Evolutionary conservation across 2,329 filamentous ascomycete species (phyloP).

Genomic region (Penicillium oxalicum): DNA sequence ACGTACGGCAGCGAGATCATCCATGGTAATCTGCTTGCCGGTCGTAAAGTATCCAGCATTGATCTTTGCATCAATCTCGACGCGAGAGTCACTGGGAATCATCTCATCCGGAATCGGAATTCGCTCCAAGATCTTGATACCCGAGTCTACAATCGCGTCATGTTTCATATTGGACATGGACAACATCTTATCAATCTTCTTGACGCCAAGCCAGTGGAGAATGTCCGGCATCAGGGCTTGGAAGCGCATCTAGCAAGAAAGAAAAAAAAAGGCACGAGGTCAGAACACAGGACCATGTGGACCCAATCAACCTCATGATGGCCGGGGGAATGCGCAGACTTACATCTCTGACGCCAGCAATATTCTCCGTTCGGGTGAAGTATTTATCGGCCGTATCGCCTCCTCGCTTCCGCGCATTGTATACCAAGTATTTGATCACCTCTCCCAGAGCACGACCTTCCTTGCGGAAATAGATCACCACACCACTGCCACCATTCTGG

Average conservation of each 20-base stretch:
- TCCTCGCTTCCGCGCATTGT: constrained; percentile 44
- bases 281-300: constrained; percentile 6
- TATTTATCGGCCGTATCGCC: constrained; percentile 51
- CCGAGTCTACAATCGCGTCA: constrained; percentile 47
- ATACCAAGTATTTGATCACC: constrained; percentile 81
- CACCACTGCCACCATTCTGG: constrained; percentile 84
- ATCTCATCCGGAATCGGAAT: constrained; percentile 88
- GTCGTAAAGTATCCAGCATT: constrained; percentile 84
- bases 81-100: constrained; percentile 88
- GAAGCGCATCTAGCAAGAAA: constrained; percentile 68
- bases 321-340: constrained; percentile 1
- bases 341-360: constrained; percentile 79
- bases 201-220: constrained; percentile 95
- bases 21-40: constrained; percentile 80
- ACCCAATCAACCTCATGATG: too few species aligned
- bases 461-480: constrained; percentile 98
- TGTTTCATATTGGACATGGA: constrained; percentile 83
- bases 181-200: constrained; percentile 96
- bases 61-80: constrained; percentile 99
- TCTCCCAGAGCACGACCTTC: constrained; percentile 92
- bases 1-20: constrained; percentile 78
- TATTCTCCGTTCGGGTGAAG: constrained; percentile 96
- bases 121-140: constrained; percentile 72
- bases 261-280: not conserved
- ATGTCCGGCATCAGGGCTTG: constrained; percentile 98